A percentile compares a stretch with the other conserved stretches of the same genome.
Conservation (phyloP, 2,329 filamentous ascomycete genomes). For the Neopestalotiopsis rosae region DNA sequence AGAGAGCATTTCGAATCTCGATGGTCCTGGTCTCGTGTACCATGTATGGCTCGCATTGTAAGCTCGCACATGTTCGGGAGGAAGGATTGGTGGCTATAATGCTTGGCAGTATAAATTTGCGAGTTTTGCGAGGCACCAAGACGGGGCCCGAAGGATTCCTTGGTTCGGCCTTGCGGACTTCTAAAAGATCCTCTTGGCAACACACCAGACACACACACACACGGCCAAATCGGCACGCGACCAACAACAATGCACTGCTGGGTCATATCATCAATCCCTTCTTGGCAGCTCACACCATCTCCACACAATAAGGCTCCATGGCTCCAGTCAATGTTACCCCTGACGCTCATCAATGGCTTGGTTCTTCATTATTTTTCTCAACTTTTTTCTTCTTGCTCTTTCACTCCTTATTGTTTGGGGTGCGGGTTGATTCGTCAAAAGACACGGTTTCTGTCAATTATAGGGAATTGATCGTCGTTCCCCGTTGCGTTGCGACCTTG, state of each 20-base stretch:
- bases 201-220: background rate
- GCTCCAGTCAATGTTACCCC: background rate
- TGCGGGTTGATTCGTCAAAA: background rate
- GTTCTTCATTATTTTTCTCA: background rate
- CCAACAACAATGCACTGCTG: background rate
- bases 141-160: background rate
- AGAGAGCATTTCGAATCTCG: background rate
- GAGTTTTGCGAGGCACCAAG: background rate
- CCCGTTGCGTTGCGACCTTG: background rate
- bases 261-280: background rate
- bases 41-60: background rate
- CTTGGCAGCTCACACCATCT: slow-evolving; percentile 1
- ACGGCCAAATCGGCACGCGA: background rate
- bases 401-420: background rate
- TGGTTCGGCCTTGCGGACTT: background rate
- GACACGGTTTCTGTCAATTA: background rate
- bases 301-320: slow-evolving; percentile 2
- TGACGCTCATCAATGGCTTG: background rate
- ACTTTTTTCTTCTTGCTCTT: background rate
- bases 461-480: background rate
- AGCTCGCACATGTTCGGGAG: background rate
- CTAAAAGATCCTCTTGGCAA: background rate
- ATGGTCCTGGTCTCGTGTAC: too few species aligned
- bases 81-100: background rate
- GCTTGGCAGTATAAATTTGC: slow-evolving; percentile 3